phyloP scores from a whole-genome alignment of 805 yeast genomes.

The Kluyveromyces wickerhamii region DNA sequence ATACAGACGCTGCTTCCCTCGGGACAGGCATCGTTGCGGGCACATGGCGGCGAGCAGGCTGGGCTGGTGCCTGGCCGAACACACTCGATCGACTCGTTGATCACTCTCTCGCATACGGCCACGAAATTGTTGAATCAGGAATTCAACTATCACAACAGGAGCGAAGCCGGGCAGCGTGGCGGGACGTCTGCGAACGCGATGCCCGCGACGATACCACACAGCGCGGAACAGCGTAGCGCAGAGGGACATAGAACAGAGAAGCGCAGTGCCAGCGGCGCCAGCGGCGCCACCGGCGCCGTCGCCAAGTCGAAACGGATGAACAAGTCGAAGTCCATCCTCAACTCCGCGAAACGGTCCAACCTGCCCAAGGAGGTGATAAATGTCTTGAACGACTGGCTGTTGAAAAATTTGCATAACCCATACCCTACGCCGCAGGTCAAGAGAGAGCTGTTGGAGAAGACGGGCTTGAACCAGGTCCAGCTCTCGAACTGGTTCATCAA shows the following conservation, averaged over 20 bases:
- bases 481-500: conserved; percentile 83
- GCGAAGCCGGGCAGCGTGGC: background rate
- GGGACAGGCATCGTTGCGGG: no score
- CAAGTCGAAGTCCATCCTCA: conserved; percentile 1
- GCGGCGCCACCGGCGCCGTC: background rate
- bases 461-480: conserved; percentile 76
- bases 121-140: conserved; percentile 2
- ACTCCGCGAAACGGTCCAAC: conserved; percentile 48
- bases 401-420: conserved; percentile 68
- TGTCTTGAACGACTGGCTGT: conserved; percentile 64
- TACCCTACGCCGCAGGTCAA: conserved; percentile 80
- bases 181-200: background rate
- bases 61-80: no score
- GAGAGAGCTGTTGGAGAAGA: conserved; percentile 54
- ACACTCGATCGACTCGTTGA: conserved; percentile 2
- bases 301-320: background rate
- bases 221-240: background rate
- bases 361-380: conserved; percentile 73
- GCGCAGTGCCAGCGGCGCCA: background rate
- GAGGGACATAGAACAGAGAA: background rate
- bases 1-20: no score
- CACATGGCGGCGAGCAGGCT: background rate
- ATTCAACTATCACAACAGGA: background rate
- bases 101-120: conserved; percentile 4
- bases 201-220: background rate